Base-by-base conservation (phyloP, 306 rosid genomes). In the Trifolium fragiferum region DNA sequence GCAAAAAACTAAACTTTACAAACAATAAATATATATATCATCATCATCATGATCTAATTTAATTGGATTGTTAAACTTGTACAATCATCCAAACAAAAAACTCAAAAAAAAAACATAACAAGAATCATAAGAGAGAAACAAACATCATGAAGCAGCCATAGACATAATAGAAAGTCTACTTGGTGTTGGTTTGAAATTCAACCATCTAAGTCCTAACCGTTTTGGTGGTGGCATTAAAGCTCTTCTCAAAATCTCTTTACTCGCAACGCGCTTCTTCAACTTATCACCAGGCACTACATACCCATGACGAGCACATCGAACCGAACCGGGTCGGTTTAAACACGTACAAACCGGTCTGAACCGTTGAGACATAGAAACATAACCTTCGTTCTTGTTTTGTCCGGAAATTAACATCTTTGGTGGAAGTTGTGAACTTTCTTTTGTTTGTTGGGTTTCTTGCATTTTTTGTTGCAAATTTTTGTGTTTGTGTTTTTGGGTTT, bases 151-250 rank as follows among this genome's bases (percentile, higher is more conserved):
- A 83, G 90, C 91, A 83, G 90, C 91, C 90, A 74, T 55, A 13
- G 97, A 88, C 98, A 93, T 93, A 76, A 69, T 87, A 49, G 96
- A 91, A 27, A 93, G 96, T 43, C 97, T 86, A 75, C 98, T 93
- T 0, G 97, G 98, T 27, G 89, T 87, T 11, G 98, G 93, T 57
- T 86, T 86, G 76, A 91, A 93, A 85, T 91, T 91, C 84, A 79
- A 79, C 90, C 96, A 94, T 69, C 98, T 83, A 66, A 91, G 90
- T 25, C 76, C 82, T 6, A 87, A 79, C 40, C 85, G 81, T 38
- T 87, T 84, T 3, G 76, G 84, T 1, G 92, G 90, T 13, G 91
- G 96, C 5, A 82, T 76, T 25, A 94, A 70, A 1, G 98, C 98
- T 63, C 96, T 94, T 85, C 89, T 84, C 73, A 91, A 27, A 0